Evolutionary conservation across 495 filamentous ascomycete species (phyloP).

Genomic region (Penicillium manginii): DNA sequence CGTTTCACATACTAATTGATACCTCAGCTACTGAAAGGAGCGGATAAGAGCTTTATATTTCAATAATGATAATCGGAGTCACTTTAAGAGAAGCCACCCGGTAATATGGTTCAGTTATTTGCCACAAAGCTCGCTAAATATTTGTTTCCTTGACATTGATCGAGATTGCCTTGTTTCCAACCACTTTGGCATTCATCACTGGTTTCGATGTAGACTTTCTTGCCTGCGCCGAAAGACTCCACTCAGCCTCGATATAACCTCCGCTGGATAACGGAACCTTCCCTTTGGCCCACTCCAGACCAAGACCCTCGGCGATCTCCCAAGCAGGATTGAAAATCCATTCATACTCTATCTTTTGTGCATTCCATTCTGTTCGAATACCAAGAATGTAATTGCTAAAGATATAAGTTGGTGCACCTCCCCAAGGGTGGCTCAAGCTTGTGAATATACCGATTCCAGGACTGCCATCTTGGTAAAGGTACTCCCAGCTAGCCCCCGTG

Average conservation of each 20-base stretch:
- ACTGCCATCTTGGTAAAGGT: conserved; percentile 32
- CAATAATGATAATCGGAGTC: too few species aligned
- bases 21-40: too few species aligned
- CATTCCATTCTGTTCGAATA: conserved; percentile 3
- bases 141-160: not conserved
- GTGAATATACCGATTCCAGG: conserved; percentile 42
- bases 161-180: conserved; percentile 33
- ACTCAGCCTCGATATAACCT: conserved; percentile 16
- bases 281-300: conserved; percentile 21
- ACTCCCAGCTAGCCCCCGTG: conserved; percentile 43
- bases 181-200: not conserved
- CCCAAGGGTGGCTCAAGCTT: conserved; percentile 40
- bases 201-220: not conserved
- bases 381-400: conserved; percentile 32
- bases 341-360: not conserved
- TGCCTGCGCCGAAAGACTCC: not conserved
- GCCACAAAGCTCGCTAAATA: not conserved
- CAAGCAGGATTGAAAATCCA: conserved; percentile 23
- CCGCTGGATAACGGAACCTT: conserved; percentile 13
- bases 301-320: conserved; percentile 13
- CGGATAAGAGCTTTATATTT: too few species aligned
- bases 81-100: too few species aligned
- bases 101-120: too few species aligned
- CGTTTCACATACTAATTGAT: too few species aligned
- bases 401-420: conserved; percentile 42